Conservation (phyloP, 495 filamentous ascomycete genomes). For the Melanomma pulvis-pyrius region DNA sequence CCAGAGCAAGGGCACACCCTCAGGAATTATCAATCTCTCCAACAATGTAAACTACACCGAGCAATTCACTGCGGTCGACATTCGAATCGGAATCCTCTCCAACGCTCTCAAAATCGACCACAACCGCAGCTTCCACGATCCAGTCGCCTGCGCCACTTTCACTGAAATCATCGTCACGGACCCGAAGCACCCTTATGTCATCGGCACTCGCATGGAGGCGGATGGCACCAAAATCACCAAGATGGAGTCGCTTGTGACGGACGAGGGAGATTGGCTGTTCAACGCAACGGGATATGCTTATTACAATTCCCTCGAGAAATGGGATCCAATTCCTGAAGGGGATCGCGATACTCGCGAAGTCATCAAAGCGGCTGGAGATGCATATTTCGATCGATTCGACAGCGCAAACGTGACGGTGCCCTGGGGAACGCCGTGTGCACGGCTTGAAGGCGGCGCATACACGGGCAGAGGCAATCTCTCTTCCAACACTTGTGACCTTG, state of each 20-base stretch:
- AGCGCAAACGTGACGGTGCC: constrained; percentile 50
- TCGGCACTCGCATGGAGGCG: constrained; percentile 26
- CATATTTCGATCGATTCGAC: constrained; percentile 44
- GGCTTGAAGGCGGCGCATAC: constrained; percentile 54
- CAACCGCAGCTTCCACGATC: constrained; percentile 18
- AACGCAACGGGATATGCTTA: constrained; percentile 36
- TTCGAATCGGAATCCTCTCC: constrained; percentile 16
- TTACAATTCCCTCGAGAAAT: constrained; percentile 25
- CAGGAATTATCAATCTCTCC: neutral
- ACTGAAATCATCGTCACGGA: constrained; percentile 31
- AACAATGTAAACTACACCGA: constrained; percentile 23
- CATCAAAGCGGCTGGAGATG: constrained; percentile 32
- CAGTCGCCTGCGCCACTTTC: constrained; percentile 27
- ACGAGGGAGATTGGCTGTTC: constrained; percentile 32
- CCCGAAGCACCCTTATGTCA: constrained; percentile 27
- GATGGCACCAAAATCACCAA: constrained; percentile 27
- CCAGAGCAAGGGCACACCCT: constrained; percentile 6
- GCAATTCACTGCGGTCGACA: constrained; percentile 14
- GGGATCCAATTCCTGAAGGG: constrained; percentile 19
- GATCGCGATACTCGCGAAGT: constrained; percentile 14
- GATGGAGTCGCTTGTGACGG: constrained; percentile 26
- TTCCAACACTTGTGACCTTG: constrained; percentile 48
- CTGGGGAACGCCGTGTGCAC: constrained; percentile 52
- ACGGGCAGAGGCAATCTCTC: constrained; percentile 39
- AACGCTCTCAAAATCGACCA: constrained; percentile 19